Percentiles rank a stretch among this genome's conserved stretches.
phyloP scores from a whole-genome alignment of 768 basidiomycete genomes.

The Hericium alpestre region DNA sequence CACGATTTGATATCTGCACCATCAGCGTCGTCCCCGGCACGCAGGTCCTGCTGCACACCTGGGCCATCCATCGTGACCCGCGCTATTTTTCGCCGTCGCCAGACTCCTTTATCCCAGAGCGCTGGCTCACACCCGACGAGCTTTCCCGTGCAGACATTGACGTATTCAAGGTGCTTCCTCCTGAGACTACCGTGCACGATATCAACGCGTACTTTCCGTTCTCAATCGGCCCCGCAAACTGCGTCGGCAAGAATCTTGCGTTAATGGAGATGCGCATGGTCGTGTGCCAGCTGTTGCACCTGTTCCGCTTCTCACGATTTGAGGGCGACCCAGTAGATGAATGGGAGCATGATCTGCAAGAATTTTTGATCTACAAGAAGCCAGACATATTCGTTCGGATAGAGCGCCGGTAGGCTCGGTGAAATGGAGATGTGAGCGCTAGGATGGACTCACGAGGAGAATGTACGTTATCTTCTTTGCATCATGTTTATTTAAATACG shows the following conservation, averaged over 20 bases:
- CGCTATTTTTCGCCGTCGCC: slow-evolving; percentile 8
- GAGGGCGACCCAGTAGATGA: not conserved
- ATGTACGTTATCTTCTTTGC: too few species aligned
- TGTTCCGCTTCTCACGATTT: slow-evolving; percentile 8
- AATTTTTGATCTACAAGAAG: not conserved
- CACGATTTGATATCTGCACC: too few species aligned
- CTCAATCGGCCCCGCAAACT: slow-evolving; percentile 13
- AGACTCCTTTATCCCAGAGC: slow-evolving; percentile 11
- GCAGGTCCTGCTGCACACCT: slow-evolving; percentile 6
- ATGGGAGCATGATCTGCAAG: not conserved
- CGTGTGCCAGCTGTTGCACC: slow-evolving; percentile 5
- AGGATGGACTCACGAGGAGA: too few species aligned
- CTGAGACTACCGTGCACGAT: not conserved
- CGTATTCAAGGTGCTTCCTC: too few species aligned
- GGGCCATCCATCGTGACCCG: slow-evolving; percentile 11
- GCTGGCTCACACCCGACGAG: slow-evolving; percentile 5
- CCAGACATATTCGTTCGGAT: not conserved
- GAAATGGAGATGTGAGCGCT: too few species aligned
- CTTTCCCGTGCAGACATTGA: too few species aligned
- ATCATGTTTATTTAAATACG: too few species aligned
- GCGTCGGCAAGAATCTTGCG: slow-evolving; percentile 14
- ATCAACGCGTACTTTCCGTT: slow-evolving; percentile 8
- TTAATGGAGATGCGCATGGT: slow-evolving; percentile 5
- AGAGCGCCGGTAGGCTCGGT: not conserved
- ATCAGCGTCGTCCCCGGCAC: slow-evolving; percentile 10